Evolutionary conservation across 192 early-diverging fungal genomes (phyloP).

Genomic region (Funneliformis geosporum): DNA sequence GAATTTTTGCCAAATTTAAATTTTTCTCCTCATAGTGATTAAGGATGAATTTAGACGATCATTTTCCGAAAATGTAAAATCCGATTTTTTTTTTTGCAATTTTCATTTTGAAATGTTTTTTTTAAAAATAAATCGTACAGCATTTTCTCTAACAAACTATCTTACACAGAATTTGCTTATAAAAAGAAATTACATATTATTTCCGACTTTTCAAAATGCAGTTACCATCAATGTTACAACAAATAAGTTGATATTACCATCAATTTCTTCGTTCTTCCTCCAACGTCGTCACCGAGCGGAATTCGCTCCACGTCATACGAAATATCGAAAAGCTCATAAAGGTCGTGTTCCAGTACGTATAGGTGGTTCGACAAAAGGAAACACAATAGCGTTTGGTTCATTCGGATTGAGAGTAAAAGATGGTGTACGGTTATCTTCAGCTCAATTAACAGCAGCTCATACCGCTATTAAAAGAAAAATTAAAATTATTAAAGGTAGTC

Average conservation of each 20-base stretch:
- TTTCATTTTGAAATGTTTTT: neutral
- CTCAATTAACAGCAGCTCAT: constrained; percentile 79
- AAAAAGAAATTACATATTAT: neutral
- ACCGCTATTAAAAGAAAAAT: constrained; percentile 75
- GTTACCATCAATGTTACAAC: neutral
- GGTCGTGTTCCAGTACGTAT: constrained; percentile 81
- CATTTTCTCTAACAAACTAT: neutral
- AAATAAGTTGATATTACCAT: neutral
- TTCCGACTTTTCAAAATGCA: neutral
- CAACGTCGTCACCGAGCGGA: constrained; percentile 61
- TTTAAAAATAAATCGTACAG: neutral
- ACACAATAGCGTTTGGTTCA: constrained; percentile 84
- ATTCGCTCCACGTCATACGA: constrained; percentile 73
- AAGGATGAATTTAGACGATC: too few relatives aligned
- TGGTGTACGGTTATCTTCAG: constrained; percentile 78
- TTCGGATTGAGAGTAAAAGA: constrained; percentile 90
- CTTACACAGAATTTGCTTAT: neutral
- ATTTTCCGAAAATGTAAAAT: too few relatives aligned
- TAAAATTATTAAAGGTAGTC: constrained; percentile 83
- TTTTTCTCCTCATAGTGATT: too few relatives aligned
- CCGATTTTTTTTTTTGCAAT: too few relatives aligned
- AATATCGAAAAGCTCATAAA: constrained; percentile 84
- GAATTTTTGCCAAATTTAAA: too few relatives aligned
- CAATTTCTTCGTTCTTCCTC: constrained; percentile 38
- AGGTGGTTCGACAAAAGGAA: constrained; percentile 86